phyloP scores from a whole-genome alignment of 139 green algal species.

The Bryopsis sp. region DNA sequence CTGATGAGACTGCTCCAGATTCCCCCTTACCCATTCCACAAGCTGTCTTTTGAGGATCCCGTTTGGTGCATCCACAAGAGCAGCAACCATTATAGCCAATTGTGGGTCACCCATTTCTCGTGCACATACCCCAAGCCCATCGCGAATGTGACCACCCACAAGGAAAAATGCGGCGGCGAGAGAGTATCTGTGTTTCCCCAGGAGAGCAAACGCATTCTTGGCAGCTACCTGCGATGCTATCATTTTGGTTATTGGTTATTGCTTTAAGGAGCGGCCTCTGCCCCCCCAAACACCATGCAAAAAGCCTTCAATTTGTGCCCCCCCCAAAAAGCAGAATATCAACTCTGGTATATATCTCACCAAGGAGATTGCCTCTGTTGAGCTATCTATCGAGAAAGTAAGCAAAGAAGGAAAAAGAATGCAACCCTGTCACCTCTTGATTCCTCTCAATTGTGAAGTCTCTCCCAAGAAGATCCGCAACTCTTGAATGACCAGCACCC shows the following conservation, averaged over 20 bases:
- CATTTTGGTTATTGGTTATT: neutral
- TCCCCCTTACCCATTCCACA: neutral
- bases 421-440: too few relatives aligned
- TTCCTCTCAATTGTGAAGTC: constrained; percentile 6
- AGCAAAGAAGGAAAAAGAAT: too few relatives aligned
- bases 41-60: neutral
- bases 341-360: too few relatives aligned
- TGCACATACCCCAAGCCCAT: constrained; percentile 10
- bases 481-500: neutral
- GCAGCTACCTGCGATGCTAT: neutral
- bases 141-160: neutral
- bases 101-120: constrained; percentile 14
- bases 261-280: neutral
- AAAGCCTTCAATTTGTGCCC: too few relatives aligned
- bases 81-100: neutral
- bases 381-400: too few relatives aligned
- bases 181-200: constrained; percentile 12
- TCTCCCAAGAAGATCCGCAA: constrained; percentile 1
- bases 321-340: too few relatives aligned
- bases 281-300: too few relatives aligned
- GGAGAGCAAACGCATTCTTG: constrained; percentile 14
- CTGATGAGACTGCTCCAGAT: neutral
- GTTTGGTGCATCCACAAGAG: neutral
- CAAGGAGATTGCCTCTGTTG: too few relatives aligned
- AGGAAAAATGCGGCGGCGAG: constrained; percentile 12